Conservation (phyloP, 768 basidiomycete genomes). For the Suillus bovinus region DNA sequence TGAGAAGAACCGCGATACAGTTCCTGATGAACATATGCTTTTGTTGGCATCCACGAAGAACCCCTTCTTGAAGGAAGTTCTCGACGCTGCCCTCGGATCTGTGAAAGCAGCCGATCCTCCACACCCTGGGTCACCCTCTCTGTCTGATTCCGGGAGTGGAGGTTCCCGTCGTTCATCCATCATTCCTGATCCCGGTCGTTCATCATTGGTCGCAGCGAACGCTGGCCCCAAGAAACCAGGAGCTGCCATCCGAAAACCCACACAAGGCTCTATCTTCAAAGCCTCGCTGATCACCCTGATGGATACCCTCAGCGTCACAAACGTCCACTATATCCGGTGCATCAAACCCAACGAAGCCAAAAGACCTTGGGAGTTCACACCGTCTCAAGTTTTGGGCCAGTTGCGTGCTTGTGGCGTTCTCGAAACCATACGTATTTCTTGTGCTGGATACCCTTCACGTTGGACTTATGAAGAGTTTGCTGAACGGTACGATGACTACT, state of each 20-base stretch:
- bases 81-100: slow-evolving; percentile 85
- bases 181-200: slow-evolving; percentile 85
- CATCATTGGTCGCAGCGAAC: slow-evolving; percentile 57
- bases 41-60: slow-evolving; percentile 87
- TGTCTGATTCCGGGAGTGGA: slow-evolving; percentile 75
- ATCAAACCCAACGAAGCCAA: slow-evolving; percentile 99
- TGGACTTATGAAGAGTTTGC: slow-evolving; percentile 99
- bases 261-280: slow-evolving; percentile 98
- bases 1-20: slow-evolving; percentile 98
- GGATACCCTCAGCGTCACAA: slow-evolving; percentile 96
- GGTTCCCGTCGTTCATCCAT: slow-evolving; percentile 80
- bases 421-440: slow-evolving; percentile 98
- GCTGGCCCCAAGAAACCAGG: slow-evolving; percentile 61
- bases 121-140: slow-evolving; percentile 71
- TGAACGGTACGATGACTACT: slow-evolving; percentile 65
- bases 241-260: slow-evolving; percentile 83
- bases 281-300: slow-evolving; percentile 89
- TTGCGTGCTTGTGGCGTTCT: slow-evolving; percentile 97
- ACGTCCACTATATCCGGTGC: slow-evolving; percentile 98
- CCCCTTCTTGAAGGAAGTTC: slow-evolving; percentile 89
- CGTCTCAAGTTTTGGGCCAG: slow-evolving; percentile 94
- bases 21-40: slow-evolving; percentile 96
- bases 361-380: slow-evolving; percentile 94
- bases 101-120: slow-evolving; percentile 66
- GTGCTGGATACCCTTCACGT: slow-evolving; percentile 96